Evolutionary conservation across 306 rosid genomes (phyloP).

Genomic region (Malus fusca): DNA sequence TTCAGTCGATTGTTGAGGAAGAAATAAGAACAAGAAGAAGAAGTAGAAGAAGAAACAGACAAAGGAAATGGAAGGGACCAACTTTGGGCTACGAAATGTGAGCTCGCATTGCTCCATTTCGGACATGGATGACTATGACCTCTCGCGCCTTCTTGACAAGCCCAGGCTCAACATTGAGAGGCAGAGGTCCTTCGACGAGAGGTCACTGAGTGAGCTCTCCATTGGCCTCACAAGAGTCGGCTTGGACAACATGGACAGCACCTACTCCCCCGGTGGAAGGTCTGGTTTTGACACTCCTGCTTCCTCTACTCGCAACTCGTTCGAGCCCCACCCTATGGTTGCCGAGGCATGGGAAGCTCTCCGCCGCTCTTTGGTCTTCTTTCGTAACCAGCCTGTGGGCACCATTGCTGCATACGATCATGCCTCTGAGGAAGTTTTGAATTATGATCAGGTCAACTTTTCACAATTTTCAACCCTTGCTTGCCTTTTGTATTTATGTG

Average conservation of each 20-base stretch:
- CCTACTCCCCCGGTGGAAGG: conserved; percentile 66
- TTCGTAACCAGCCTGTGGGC: conserved; percentile 70
- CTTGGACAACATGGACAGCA: conserved; percentile 52
- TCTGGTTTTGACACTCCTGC: conserved; percentile 76
- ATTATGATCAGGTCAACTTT: conserved; percentile 70
- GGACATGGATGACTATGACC: conserved; percentile 76
- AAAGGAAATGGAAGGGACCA: conserved; percentile 45
- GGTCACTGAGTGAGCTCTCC: conserved; percentile 82
- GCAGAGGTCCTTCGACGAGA: conserved; percentile 87
- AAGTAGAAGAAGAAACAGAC: conserved; percentile 17
- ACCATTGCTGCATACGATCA: conserved; percentile 85
- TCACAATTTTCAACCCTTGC: background rate
- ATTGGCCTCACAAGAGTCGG: conserved; percentile 47
- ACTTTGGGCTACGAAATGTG: conserved; percentile 54
- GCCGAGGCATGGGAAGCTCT: conserved; percentile 95
- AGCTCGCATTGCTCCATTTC: conserved; percentile 66
- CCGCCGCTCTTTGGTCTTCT: conserved; percentile 63
- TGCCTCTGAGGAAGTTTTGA: conserved; percentile 77
- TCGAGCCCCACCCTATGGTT: conserved; percentile 94
- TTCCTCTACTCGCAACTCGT: conserved; percentile 70
- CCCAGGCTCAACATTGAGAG: conserved; percentile 75
- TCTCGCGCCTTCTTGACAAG: conserved; percentile 60
- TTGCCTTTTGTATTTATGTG: background rate
- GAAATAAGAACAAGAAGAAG: background rate
- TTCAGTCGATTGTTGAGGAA: conserved; percentile 2